Conservation (phyloP, 306 rosid genomes). For the Trifolium dubium region DNA sequence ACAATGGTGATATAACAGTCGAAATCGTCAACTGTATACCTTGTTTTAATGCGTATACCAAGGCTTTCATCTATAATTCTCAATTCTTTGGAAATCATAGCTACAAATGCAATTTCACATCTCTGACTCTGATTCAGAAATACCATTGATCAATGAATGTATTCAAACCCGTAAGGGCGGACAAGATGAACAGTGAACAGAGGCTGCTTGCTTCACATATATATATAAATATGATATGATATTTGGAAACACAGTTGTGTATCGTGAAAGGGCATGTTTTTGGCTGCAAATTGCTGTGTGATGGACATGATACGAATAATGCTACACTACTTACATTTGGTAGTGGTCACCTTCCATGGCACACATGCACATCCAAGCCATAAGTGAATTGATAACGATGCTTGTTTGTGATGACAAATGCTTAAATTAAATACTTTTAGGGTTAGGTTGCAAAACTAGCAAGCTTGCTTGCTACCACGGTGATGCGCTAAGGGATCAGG, state of each 20-base stretch:
- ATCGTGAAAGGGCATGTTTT: not conserved
- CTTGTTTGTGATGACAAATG: constrained; percentile 13
- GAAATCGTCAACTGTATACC: not conserved
- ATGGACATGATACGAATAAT: not conserved
- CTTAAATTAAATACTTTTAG: constrained; percentile 1
- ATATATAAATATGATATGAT: not conserved
- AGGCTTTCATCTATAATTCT: constrained; percentile 13
- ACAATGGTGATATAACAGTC: not conserved
- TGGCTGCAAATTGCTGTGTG: not conserved
- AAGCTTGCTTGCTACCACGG: constrained; percentile 9
- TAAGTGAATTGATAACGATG: not conserved
- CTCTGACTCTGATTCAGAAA: constrained; percentile 2
- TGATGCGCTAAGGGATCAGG: not conserved
- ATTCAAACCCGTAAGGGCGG: too few relatives aligned
- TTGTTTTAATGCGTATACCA: constrained; percentile 4
- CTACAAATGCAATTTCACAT: constrained; percentile 21
- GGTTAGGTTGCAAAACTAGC: not conserved
- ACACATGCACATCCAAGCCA: not conserved
- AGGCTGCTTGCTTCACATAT: not conserved
- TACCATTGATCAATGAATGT: not conserved
- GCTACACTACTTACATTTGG: not conserved
- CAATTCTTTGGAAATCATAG: constrained; percentile 9
- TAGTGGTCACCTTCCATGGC: not conserved
- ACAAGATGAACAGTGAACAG: not conserved
- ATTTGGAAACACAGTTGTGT: not conserved